Evolutionary conservation across 2,329 filamentous ascomycete genomes (phyloP), one percentile per base, ranked within the genome.

Genomic region (Metarhizium brunneum): DNA sequence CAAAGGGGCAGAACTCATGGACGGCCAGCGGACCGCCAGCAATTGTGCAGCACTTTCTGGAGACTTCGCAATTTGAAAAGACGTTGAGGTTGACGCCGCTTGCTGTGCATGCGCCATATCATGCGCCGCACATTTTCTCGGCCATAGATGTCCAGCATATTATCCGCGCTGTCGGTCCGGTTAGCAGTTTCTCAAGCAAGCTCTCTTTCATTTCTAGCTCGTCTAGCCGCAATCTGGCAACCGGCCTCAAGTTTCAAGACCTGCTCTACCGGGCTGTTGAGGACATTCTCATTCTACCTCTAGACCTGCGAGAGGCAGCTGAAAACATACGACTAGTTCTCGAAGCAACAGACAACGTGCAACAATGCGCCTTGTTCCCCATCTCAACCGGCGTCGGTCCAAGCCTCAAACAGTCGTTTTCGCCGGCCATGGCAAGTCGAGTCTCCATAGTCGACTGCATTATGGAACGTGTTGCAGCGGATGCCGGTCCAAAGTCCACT

Each of bases 21-120:
- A 55, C 56, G 8, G 18, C 55, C 38, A 57, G 56, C 30, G 56
- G 53, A 3, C 56, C 42, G 18, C 42, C 42, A 11, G n/a, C 42
- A 20, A 13, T 25, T 20, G 6, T 45, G n/a, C 42, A 45, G 42
- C 6, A 20, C 10, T 45, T 45, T 13, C n/a, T 45, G n/a, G 3
- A 11, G 38, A 11, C 38, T 45, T 45, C 42, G n/a, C 16, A 45
- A 16, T 6, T 25, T 6, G 10, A 6, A 20, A 16, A 45, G 16
- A 5, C n/a, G 16, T 13, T 11, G 42, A 18, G 42, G 16, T 45
- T 25, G 18, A 18, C n/a, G 1, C 18, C 16, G 10, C 42, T 45
- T 11, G 42, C 16, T 25, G 18, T 45, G 2, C 42, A 45, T 18
- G n/a, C 42, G 42, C 42, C 42, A 18, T 45, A 20, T 16, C 42